Evolutionary conservation across 2,329 filamentous ascomycete genomes (phyloP).

Genomic region (Cladosporium velox): DNA sequence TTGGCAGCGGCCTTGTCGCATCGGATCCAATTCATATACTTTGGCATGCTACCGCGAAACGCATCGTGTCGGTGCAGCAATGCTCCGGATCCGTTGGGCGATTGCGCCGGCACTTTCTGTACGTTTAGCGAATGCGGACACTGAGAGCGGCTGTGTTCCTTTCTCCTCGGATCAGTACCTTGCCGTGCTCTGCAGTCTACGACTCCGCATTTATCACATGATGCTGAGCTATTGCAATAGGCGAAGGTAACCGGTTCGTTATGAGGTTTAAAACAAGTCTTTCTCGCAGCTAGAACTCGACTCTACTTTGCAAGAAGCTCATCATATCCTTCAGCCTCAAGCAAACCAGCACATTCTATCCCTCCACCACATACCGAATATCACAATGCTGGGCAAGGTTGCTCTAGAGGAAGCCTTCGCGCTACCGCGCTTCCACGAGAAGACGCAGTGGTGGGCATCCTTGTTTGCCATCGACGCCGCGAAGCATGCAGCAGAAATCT

Average conservation of each 20-base stretch:
- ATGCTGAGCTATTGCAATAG: not conserved
- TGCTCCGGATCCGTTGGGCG: not conserved
- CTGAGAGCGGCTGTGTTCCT: not conserved
- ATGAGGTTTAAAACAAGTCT: not conserved
- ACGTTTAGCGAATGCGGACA: not conserved
- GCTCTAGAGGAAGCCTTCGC: conserved; percentile 65
- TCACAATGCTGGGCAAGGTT: conserved; percentile 60
- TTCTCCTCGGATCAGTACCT: conserved; percentile 4
- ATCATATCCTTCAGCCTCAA: not conserved
- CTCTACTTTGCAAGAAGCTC: not conserved
- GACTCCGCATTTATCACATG: conserved; percentile 3
- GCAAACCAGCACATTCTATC: not conserved
- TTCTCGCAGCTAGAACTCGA: not conserved
- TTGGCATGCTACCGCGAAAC: not conserved
- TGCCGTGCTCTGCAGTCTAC: not conserved
- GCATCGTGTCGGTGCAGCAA: not conserved
- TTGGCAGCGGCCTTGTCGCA: not conserved
- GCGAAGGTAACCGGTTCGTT: not conserved
- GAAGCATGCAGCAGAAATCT: conserved; percentile 59
- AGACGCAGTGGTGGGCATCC: conserved; percentile 62
- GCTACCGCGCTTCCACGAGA: conserved; percentile 60
- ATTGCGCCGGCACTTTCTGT: not conserved
- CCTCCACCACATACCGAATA: not conserved
- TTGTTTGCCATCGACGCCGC: conserved; percentile 62
- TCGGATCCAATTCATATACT: not conserved